Conservation (phyloP, 768 basidiomycete genomes). For the Boletus subparvulus region DNA sequence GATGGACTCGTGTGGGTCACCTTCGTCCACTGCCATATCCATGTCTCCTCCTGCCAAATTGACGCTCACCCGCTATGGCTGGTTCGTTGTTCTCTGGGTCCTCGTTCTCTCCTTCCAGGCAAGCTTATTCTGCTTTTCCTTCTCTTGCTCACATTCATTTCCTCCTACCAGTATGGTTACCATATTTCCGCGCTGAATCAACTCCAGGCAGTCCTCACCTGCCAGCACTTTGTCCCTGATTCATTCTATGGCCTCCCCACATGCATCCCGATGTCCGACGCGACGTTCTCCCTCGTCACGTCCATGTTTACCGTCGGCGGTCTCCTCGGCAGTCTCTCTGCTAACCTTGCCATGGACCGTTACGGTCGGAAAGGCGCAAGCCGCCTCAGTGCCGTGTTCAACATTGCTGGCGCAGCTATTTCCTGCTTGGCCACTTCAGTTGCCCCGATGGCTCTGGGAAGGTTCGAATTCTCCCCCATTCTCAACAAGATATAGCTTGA, state of each 20-base stretch:
- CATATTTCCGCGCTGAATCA: constrained; percentile 92
- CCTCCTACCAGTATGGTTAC: constrained; percentile 69
- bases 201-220: constrained; percentile 76
- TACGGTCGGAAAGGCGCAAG: constrained; percentile 71
- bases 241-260: constrained; percentile 49
- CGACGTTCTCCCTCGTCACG: constrained; percentile 80
- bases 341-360: constrained; percentile 67
- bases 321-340: constrained; percentile 68
- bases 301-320: constrained; percentile 88
- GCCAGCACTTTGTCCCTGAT: constrained; percentile 38
- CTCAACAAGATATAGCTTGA: not conserved
- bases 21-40: not conserved
- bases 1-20: too few relatives aligned
- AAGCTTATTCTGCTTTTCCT: constrained; percentile 3
- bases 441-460: constrained; percentile 57
- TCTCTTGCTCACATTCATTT: not conserved
- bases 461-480: constrained; percentile 41
- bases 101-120: constrained; percentile 59
- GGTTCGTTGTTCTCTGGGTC: constrained; percentile 67
- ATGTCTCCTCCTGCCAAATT: constrained; percentile 20
- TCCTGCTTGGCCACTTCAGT: constrained; percentile 65
- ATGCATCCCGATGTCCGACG: constrained; percentile 79
- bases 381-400: constrained; percentile 53
- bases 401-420: constrained; percentile 58
- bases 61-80: constrained; percentile 61